phyloP scores from a whole-genome alignment of 345 rosid genomes.

The Raphanus raphanistrum region DNA sequence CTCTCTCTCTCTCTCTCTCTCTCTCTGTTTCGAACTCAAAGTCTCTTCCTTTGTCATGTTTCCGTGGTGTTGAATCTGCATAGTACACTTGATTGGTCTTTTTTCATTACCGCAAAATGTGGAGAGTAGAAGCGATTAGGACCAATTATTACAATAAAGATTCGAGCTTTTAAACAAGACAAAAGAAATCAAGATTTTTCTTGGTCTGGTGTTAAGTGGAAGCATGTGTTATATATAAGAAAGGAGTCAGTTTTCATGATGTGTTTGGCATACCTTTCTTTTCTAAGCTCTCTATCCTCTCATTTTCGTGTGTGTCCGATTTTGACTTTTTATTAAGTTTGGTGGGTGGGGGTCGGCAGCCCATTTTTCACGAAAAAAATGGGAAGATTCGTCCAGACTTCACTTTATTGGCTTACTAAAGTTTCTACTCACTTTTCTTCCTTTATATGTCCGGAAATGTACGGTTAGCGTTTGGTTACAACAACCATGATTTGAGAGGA shows the following conservation, averaged over 20 bases:
- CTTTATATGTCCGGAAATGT: slow-evolving; percentile 34
- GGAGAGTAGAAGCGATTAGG: not conserved
- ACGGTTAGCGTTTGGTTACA: slow-evolving; percentile 21
- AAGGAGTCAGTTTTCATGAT: slow-evolving; percentile 29
- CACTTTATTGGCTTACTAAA: slow-evolving; percentile 37
- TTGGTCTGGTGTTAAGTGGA: not conserved
- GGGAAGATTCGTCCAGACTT: slow-evolving; percentile 28
- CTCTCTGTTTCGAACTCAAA: slow-evolving; percentile 16
- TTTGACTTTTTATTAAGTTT: slow-evolving; percentile 37
- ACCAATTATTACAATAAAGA: slow-evolving; percentile 16
- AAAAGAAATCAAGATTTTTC: not conserved
- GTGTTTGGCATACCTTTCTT: slow-evolving; percentile 21
- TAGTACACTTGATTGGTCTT: not conserved
- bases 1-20: not conserved
- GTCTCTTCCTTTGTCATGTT: not conserved
- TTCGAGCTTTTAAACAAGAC: slow-evolving; percentile 28
- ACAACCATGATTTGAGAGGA: not conserved
- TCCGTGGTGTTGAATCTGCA: not conserved
- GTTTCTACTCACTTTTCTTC: slow-evolving; percentile 18
- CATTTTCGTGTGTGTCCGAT: slow-evolving; percentile 19
- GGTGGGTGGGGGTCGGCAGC: slow-evolving; percentile 30
- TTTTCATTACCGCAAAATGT: not conserved
- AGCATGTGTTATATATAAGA: slow-evolving; percentile 5
- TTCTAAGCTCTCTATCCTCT: slow-evolving; percentile 14
- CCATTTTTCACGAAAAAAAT: slow-evolving; percentile 7